phyloP scores from a whole-genome alignment of 2,329 filamentous ascomycete species.

The Beauveria sp. region DNA sequence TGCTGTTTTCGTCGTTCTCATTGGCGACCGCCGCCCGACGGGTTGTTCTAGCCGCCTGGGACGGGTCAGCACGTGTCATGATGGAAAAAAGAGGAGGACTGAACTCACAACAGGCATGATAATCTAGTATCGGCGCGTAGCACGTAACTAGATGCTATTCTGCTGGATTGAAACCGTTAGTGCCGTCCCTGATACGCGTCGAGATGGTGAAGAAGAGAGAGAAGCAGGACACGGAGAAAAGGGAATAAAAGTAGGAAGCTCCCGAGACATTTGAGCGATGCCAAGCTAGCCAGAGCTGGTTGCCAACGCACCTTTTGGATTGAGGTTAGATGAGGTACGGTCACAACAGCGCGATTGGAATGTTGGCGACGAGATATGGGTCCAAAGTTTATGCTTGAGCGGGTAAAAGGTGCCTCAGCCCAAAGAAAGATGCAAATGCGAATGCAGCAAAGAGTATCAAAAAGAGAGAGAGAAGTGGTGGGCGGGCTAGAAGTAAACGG shows the following conservation, averaged over 20 bases:
- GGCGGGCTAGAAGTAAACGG: slow-evolving; percentile 12
- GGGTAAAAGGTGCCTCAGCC: slow-evolving; percentile 16
- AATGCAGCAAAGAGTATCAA: slow-evolving; percentile 10
- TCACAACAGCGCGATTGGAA: slow-evolving; percentile 30
- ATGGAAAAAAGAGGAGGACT: neutral
- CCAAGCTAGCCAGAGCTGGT: slow-evolving; percentile 17
- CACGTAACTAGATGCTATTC: slow-evolving; percentile 10
- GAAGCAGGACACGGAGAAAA: neutral
- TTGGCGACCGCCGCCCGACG: slow-evolving; percentile 72
- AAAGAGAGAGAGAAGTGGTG: slow-evolving; percentile 16
- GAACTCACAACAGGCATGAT: slow-evolving; percentile 12
- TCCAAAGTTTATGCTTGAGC: neutral
- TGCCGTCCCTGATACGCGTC: slow-evolving; percentile 2
- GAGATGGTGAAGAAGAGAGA: slow-evolving; percentile 5
- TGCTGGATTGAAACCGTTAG: slow-evolving; percentile 1
- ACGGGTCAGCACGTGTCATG: neutral
- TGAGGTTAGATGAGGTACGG: slow-evolving; percentile 23
- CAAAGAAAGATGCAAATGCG: slow-evolving; percentile 18
- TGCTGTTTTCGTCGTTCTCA: slow-evolving; percentile 90
- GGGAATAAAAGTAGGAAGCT: slow-evolving; percentile 13
- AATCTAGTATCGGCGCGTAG: slow-evolving; percentile 6
- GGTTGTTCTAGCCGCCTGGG: slow-evolving; percentile 54
- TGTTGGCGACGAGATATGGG: slow-evolving; percentile 24
- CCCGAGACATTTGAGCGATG: slow-evolving; percentile 24
- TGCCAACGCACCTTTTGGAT: slow-evolving; percentile 27